Base-by-base conservation (phyloP, 768 basidiomycete genomes). In the Rhizopogon roseolus region DNA sequence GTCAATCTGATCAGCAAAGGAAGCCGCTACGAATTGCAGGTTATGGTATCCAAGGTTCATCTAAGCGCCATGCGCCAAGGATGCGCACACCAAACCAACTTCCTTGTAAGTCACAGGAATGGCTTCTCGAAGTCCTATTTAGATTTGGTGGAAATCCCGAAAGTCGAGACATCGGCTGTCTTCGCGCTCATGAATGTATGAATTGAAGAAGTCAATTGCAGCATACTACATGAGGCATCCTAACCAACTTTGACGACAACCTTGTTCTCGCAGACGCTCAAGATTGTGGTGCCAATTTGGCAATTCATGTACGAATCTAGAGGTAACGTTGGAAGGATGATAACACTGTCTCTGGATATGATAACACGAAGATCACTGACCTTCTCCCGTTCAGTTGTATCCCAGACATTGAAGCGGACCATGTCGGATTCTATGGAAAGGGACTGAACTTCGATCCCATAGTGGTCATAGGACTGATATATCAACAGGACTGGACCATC, bases 41-140 rank as follows among this genome's bases (percentile, higher is more conserved):
- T 73, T 52, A 50, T 85, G 75, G 75, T 96, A 62, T 5, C n/a
- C 6, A 25, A 22, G 16, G 25, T 1, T 14, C 34, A 43, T 8
- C 27, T 19, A 28, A 32, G 32, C 8, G 9, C 14, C 10, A 3
- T 16, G 29, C 14, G 28, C 13, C 39, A n/a, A 6, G 16, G 36
- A 6, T 22, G 8, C 5, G 78, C 90, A 57, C 64, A 93, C 93
- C 94, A 96, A 60, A 96, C 94, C 58, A 99, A 81, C 77, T 98
- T 99, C 77, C 93, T 85, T 55, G 92, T 94, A 70, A 98, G 81
- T 96, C 97, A 98, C 60, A 99, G 22, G 82, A 99, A 98, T 46
- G 97, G 97, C 73, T 98, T 98, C 76, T 99, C 97, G 67, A 98
- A 98, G 81, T 99, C 98, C 74, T 98, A 99, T 80, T 98, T 98